Evolutionary conservation across 768 basidiomycete species (phyloP), one percentile per base, ranked within the genome.

Genomic region (Lepiota venenata): DNA sequence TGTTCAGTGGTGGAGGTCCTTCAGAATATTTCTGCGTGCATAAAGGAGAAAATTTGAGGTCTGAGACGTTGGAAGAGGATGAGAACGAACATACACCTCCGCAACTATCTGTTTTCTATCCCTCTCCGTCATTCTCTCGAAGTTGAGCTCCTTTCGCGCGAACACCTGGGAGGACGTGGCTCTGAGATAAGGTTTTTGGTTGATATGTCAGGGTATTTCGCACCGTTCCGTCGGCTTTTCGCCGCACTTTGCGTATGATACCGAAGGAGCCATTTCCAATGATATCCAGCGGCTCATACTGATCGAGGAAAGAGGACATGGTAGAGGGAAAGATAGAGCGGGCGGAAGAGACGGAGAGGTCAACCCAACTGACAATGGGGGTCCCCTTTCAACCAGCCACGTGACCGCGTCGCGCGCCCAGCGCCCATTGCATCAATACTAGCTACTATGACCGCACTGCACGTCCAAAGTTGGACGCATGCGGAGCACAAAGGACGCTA

Each of bases 251-350:
- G 56, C 93, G 85, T 60, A 99, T 99, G 57, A 98, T 91, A 1
- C 97, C 97, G 74, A 99, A 99, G 4, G 91, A 91, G 22, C 97
- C 97, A 63, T 95, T 98, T 3, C 97, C 97, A 44, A 99, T 96
- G 54, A 97, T 79, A 59, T 95, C 93, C 44, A 94, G 77, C 6
- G 91, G 76, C 57, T 93, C 92, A 64, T 96, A 98, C 46, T 81
- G 79, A 61, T 90, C 89, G 18, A 95, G 74, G 60, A 84, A 83
- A n/a, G 70, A 58, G 37, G 70, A 55, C 57, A 54, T 54, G 42
- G 9, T 29, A 2, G 25, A 25, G 25, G 52, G 21, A 41, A 32
- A 43, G 11, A 68, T 69, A 69, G 16, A 58, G 46, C n/a, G 40
- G 40, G n/a, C 22, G 39, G 42, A 36, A 39, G 18, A 32, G 40